These are phyloP conservation scores for Pontederia crassipes DNA, from an alignment of 176 grass and related monocot genomes.

Conservation along the genomic window DNA sequence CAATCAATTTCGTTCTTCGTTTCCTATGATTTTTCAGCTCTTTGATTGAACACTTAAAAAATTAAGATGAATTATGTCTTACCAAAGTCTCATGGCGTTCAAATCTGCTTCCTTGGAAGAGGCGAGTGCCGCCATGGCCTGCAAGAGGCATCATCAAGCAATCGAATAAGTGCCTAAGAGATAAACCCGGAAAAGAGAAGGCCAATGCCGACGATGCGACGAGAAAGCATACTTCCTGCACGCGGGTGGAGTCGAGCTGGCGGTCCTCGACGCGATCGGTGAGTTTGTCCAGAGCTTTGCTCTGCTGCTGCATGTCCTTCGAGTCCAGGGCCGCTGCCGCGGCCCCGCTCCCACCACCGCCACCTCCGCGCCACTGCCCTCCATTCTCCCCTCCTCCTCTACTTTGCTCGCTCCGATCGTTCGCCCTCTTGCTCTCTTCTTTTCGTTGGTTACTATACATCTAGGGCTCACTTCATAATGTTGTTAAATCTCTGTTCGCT, in stretches of 20 bases:
- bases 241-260: constrained; percentile 94
- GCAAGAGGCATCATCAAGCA: not conserved
- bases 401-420: too few species aligned
- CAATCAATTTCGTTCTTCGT: not conserved
- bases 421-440: too few species aligned
- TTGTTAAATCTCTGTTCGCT: too few species aligned
- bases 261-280: constrained; percentile 95
- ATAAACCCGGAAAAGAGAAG: not conserved
- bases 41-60: not conserved
- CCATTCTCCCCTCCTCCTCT: not conserved
- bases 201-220: not conserved
- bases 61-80: constrained; percentile 1
- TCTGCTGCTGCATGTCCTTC: constrained; percentile 82
- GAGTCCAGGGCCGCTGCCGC: constrained; percentile 26
- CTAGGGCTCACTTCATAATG: too few species aligned
- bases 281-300: constrained; percentile 99
- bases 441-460: too few species aligned
- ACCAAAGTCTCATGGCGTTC: constrained; percentile 86
- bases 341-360: not conserved
- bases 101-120: constrained; percentile 85
- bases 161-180: too few species aligned
- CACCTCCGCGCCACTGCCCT: constrained; percentile 3
- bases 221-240: constrained; percentile 25
- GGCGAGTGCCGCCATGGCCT: constrained; percentile 99
- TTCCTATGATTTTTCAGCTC: not conserved